Percentiles rank a stretch among this genome's conserved stretches.
Evolutionary conservation across 2,329 filamentous ascomycete genomes (phyloP).

Genomic region (Stemphylium beticola): DNA sequence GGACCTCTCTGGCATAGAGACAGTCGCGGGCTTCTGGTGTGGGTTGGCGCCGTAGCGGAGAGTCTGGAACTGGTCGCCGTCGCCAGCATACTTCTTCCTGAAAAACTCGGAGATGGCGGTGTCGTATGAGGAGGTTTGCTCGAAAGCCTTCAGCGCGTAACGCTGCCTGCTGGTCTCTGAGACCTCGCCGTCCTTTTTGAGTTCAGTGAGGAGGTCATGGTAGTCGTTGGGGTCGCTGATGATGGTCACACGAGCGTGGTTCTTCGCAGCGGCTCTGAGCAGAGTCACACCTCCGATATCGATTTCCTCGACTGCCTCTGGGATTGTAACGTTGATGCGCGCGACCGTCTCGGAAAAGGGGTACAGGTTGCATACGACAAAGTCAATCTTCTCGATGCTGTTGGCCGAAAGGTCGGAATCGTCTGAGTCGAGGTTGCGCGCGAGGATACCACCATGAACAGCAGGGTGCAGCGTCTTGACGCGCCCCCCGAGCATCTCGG

Average conservation of each 20-base stretch:
- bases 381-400: conserved; percentile 52
- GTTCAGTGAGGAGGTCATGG: conserved; percentile 88
- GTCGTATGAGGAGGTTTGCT: conserved; percentile 98
- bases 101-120: conserved; percentile 95
- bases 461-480: conserved; percentile 97
- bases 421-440: conserved; percentile 90
- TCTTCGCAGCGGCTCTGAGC: conserved; percentile 95
- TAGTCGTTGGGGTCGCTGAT: conserved; percentile 95
- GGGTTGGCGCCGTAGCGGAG: conserved; percentile 97
- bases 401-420: conserved; percentile 82
- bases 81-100: conserved; percentile 91
- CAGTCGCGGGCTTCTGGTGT: conserved; percentile 95
- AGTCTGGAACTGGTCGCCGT: conserved; percentile 80
- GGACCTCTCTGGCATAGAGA: conserved; percentile 73
- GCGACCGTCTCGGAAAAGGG: conserved; percentile 98
- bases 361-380: conserved; percentile 88
- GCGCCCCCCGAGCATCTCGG: conserved; percentile 92
- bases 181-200: conserved; percentile 84
- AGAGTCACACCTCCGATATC: conserved; percentile 96
- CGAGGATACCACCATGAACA: conserved; percentile 83
- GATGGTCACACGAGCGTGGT: conserved; percentile 93
- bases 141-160: conserved; percentile 96
- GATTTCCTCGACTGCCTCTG: conserved; percentile 97
- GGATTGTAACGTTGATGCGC: conserved; percentile 95
- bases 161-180: conserved; percentile 82